phyloP scores from a whole-genome alignment of 2,329 filamentous ascomycete species.

The Colletotrichum karsti region DNA sequence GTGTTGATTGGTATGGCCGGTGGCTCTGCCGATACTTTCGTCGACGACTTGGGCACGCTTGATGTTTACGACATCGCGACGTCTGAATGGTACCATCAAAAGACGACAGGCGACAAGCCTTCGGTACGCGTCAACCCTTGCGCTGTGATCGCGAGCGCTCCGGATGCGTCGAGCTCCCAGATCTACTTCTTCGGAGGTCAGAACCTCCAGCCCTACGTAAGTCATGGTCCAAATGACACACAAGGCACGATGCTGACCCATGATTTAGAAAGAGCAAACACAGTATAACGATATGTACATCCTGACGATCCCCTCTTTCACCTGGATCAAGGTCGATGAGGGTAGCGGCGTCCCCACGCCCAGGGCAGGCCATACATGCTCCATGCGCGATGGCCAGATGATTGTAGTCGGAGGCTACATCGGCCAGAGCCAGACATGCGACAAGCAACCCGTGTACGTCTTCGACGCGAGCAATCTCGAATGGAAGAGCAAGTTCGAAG shows the following conservation, averaged over 20 bases:
- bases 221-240: conserved; percentile 20
- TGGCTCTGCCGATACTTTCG: conserved; percentile 74
- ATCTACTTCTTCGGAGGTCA: conserved; percentile 84
- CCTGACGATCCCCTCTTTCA: conserved; percentile 76
- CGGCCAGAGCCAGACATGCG: conserved; percentile 67
- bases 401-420: conserved; percentile 76
- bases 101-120: conserved; percentile 70
- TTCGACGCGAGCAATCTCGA: conserved; percentile 74
- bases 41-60: conserved; percentile 60
- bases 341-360: conserved; percentile 64
- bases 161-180: conserved; percentile 79
- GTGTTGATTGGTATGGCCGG: conserved; percentile 78
- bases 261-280: conserved; percentile 50
- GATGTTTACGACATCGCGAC: conserved; percentile 81
- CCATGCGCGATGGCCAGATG: conserved; percentile 76
- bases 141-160: conserved; percentile 72
- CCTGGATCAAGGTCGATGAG: conserved; percentile 71
- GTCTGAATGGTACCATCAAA: conserved; percentile 78
- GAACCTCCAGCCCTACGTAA: conserved; percentile 70
- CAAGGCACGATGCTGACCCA: neutral
- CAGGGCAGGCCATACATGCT: conserved; percentile 74
- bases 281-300: conserved; percentile 81
- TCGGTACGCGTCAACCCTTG: conserved; percentile 77
- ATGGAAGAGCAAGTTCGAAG: conserved; percentile 71
- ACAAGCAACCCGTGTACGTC: conserved; percentile 75